Conservation (phyloP, 768 basidiomycete species). For the Lanmaoa pseudosensibilis region DNA sequence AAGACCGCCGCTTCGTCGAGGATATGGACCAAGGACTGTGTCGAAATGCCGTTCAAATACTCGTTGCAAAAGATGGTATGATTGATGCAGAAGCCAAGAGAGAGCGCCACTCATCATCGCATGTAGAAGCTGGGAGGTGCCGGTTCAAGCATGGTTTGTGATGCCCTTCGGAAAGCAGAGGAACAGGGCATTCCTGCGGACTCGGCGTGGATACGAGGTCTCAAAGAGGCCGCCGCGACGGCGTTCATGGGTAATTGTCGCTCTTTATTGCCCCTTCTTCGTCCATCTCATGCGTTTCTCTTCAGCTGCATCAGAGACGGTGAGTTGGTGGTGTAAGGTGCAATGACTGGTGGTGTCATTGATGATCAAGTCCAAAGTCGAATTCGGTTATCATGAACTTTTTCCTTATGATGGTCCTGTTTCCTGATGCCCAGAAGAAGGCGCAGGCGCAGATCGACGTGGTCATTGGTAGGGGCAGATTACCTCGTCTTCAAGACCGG, state of each 20-base stretch:
- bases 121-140: slow-evolving; percentile 8
- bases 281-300: background rate
- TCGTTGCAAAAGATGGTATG: slow-evolving; percentile 9
- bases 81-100: background rate
- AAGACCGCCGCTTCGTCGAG: background rate
- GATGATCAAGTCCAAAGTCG: slow-evolving; percentile 4
- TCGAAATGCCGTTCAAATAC: slow-evolving; percentile 10
- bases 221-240: slow-evolving; percentile 15
- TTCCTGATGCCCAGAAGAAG: slow-evolving; percentile 9
- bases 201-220: slow-evolving; percentile 1
- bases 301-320: slow-evolving; percentile 17
- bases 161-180: slow-evolving; percentile 8
- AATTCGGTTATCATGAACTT: slow-evolving; percentile 23
- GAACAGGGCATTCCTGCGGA: background rate
- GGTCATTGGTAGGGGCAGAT: slow-evolving; percentile 1
- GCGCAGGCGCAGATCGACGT: slow-evolving; percentile 15
- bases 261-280: background rate
- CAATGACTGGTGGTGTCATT: background rate
- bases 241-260: slow-evolving; percentile 8
- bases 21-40: slow-evolving; percentile 5
- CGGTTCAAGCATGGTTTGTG: slow-evolving; percentile 1
- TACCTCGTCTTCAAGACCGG: slow-evolving; percentile 12
- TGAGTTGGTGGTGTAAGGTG: slow-evolving; percentile 1
- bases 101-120: background rate
- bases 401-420: slow-evolving; percentile 10